Evolutionary conservation across 169 alveolate species (phyloP).

Genomic region (Plasmodium sp.): DNA sequence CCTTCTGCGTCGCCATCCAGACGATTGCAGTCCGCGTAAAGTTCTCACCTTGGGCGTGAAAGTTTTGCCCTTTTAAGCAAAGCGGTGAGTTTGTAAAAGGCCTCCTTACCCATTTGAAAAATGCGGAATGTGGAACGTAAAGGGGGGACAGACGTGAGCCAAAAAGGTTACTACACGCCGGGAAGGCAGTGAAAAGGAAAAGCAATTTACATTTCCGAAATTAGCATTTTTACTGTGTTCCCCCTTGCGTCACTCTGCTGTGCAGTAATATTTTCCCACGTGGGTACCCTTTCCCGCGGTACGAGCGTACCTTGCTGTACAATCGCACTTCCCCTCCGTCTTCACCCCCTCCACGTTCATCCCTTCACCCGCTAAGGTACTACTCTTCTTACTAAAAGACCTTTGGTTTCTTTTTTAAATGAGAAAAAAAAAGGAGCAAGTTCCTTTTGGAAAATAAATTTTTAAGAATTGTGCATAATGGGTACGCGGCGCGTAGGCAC

Average conservation of each 20-base stretch:
- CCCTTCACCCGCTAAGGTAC: neutral
- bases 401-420: conserved; percentile 8
- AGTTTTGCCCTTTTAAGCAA: neutral
- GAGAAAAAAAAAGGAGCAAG: neutral
- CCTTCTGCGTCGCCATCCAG: neutral
- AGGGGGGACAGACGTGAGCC: neutral
- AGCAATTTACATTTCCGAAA: neutral
- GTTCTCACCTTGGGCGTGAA: neutral
- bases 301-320: neutral
- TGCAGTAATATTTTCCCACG: neutral
- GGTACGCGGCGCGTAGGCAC: neutral
- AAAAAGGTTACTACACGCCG: neutral
- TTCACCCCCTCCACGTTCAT: neutral
- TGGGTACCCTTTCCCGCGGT: neutral
- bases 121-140: neutral
- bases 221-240: neutral
- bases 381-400: neutral
- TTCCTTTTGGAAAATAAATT: neutral
- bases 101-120: neutral
- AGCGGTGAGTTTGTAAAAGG: neutral
- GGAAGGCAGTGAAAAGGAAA: neutral
- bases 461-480: conserved; percentile 1
- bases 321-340: neutral
- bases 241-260: neutral
- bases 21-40: neutral